Conservation (phyloP, 2,329 filamentous ascomycete genomes). For the Pleomassaria siparia region DNA sequence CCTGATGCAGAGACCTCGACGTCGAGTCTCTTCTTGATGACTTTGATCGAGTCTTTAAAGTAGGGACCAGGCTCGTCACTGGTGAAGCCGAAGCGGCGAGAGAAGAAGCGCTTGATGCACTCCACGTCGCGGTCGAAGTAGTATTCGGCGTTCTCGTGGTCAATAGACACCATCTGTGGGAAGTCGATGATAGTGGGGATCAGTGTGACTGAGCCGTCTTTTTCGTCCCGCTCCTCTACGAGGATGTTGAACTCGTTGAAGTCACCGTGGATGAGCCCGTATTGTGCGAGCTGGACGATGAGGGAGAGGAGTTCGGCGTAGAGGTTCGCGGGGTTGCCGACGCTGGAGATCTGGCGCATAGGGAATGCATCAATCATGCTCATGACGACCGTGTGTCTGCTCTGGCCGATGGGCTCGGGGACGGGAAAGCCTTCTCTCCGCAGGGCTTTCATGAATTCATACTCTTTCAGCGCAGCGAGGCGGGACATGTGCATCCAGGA, state of each 20-base stretch:
- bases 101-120: conserved; percentile 94
- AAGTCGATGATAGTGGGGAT: conserved; percentile 93
- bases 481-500: conserved; percentile 99
- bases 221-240: conserved; percentile 69
- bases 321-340: conserved; percentile 80
- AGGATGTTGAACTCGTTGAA: conserved; percentile 99
- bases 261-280: conserved; percentile 94
- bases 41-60: conserved; percentile 80
- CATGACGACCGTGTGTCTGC: conserved; percentile 96
- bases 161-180: conserved; percentile 95
- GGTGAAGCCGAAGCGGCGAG: conserved; percentile 83
- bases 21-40: conserved; percentile 72
- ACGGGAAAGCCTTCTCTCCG: conserved; percentile 84
- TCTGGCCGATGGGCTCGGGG: conserved; percentile 84
- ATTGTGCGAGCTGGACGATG: conserved; percentile 78
- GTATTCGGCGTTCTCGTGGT: conserved; percentile 90
- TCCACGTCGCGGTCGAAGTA: conserved; percentile 97
- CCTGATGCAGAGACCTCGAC: conserved; percentile 88
- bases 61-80: conserved; percentile 80
- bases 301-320: conserved; percentile 90
- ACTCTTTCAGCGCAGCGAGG: conserved; percentile 91
- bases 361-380: conserved; percentile 89
- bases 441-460: conserved; percentile 88
- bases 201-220: conserved; percentile 51
- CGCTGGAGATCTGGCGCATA: conserved; percentile 79